A percentile compares a stretch with the other conserved stretches of the same genome.
Conservation (phyloP, 2,329 filamentous ascomycete genomes). For the Metarhizium humberi region DNA sequence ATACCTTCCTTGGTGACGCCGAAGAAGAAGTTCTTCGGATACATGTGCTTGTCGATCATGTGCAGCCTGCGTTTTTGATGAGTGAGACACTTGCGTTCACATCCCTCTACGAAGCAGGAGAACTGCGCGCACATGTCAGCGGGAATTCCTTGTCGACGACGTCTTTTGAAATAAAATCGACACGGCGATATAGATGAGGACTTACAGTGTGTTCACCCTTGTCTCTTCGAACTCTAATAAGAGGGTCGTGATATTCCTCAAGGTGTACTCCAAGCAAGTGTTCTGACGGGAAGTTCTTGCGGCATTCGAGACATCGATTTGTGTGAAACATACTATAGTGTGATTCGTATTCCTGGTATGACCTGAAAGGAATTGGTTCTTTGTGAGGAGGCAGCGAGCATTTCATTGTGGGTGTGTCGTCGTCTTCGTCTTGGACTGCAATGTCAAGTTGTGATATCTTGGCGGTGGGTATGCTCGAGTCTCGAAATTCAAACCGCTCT, state of each 20-base stretch:
- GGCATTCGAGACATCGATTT: conserved; percentile 78
- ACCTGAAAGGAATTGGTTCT: conserved; percentile 58
- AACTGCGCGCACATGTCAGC: conserved; percentile 41
- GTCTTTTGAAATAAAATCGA: background rate
- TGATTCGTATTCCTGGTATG: conserved; percentile 73
- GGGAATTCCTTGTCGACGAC: background rate
- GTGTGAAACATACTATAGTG: conserved; percentile 77
- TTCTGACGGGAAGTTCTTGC: conserved; percentile 77
- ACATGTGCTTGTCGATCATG: conserved; percentile 89
- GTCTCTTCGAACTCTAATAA: conserved; percentile 62
- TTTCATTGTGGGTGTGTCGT: conserved; percentile 49
- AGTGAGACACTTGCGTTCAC: conserved; percentile 74
- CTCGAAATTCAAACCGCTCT: conserved; percentile 8
- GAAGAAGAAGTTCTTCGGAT: conserved; percentile 83
- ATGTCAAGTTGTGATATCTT: conserved; percentile 55
- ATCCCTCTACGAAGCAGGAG: conserved; percentile 82
- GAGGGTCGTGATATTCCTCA: conserved; percentile 81
- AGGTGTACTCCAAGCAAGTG: conserved; percentile 78
- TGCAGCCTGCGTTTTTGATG: conserved; percentile 79
- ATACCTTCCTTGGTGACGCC: conserved; percentile 82
- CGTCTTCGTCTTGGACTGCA: conserved; percentile 22
- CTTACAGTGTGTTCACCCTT: conserved; percentile 79
- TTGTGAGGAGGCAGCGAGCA: conserved; percentile 77
- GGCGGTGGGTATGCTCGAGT: conserved; percentile 20
- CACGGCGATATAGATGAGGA: conserved; percentile 8